Evolutionary conservation across 2,329 filamentous ascomycete genomes (phyloP).

Genomic region (Purpureocillium takamizusanense): DNA sequence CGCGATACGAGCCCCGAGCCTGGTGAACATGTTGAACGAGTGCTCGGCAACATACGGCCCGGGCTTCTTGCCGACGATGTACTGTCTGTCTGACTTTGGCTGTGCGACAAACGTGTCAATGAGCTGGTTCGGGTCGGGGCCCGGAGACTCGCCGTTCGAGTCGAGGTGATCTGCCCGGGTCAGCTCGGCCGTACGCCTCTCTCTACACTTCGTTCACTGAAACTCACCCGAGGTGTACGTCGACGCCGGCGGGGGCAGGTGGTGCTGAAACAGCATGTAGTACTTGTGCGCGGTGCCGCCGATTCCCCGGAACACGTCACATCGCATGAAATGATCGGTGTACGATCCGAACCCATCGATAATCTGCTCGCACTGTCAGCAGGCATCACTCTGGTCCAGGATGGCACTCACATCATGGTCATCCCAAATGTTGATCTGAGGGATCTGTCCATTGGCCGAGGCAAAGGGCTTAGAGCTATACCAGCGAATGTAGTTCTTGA

Average conservation of each 20-base stretch:
- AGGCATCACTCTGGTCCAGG: background rate
- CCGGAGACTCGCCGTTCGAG: slow-evolving; percentile 27
- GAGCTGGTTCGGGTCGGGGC: slow-evolving; percentile 62
- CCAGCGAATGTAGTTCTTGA: slow-evolving; percentile 81
- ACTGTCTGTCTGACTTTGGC: slow-evolving; percentile 53
- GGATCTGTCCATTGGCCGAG: slow-evolving; percentile 79
- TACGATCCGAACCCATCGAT: slow-evolving; percentile 94
- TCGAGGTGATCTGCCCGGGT: slow-evolving; percentile 10
- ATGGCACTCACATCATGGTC: slow-evolving; percentile 65
- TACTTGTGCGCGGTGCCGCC: slow-evolving; percentile 94
- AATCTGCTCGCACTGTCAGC: slow-evolving; percentile 50
- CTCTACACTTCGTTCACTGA: background rate
- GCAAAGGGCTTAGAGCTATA: slow-evolving; percentile 80
- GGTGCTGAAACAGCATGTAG: slow-evolving; percentile 96
- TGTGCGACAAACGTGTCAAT: slow-evolving; percentile 63
- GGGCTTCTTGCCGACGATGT: slow-evolving; percentile 67
- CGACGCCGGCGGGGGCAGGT: slow-evolving; percentile 72
- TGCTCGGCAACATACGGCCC: slow-evolving; percentile 85
- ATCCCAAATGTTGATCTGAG: slow-evolving; percentile 97
- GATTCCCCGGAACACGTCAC: slow-evolving; percentile 83
- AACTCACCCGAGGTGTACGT: slow-evolving; percentile 69
- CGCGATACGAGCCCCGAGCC: slow-evolving; percentile 71
- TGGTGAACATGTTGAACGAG: slow-evolving; percentile 80
- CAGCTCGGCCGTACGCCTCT: background rate
- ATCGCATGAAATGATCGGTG: slow-evolving; percentile 86